These are phyloP conservation scores for Cyamopsis tetragonoloba DNA, from an alignment of 306 rosid genomes.

Conservation along the genomic window DNA sequence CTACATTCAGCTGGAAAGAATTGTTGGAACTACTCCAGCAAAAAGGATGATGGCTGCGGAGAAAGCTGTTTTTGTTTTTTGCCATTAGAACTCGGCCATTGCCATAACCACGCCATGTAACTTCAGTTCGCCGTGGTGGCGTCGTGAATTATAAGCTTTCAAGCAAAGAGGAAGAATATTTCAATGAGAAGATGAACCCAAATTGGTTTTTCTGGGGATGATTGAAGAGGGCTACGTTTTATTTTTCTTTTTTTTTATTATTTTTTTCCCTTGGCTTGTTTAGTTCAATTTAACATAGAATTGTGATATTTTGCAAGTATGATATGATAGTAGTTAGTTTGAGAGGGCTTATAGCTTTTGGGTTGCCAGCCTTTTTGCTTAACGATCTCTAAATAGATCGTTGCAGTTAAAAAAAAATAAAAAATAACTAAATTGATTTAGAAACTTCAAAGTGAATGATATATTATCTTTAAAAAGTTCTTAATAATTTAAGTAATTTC, in stretches of 20 bases:
- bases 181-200: not conserved
- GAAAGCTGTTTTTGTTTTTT: slow-evolving; percentile 42
- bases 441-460: no score
- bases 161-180: not conserved
- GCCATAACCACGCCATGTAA: not conserved
- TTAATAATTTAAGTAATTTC: no score
- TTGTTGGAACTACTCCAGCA: slow-evolving; percentile 36
- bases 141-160: not conserved
- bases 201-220: not conserved
- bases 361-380: no score
- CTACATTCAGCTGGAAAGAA: slow-evolving; percentile 41
- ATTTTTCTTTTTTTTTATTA: no score
- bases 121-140: not conserved
- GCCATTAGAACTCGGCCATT: slow-evolving; percentile 18
- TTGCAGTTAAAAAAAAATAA: no score
- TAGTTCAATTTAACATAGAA: not conserved
- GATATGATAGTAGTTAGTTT: no score
- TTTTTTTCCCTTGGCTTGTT: not conserved
- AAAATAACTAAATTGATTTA: no score
- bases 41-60: slow-evolving; percentile 39
- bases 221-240: not conserved
- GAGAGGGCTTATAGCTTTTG: no score
- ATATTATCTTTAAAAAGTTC: no score
- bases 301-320: no score
- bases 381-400: no score